phyloP scores from a whole-genome alignment of 2,329 filamentous ascomycete genomes.

The Pseudopithomyces chartarum region DNA sequence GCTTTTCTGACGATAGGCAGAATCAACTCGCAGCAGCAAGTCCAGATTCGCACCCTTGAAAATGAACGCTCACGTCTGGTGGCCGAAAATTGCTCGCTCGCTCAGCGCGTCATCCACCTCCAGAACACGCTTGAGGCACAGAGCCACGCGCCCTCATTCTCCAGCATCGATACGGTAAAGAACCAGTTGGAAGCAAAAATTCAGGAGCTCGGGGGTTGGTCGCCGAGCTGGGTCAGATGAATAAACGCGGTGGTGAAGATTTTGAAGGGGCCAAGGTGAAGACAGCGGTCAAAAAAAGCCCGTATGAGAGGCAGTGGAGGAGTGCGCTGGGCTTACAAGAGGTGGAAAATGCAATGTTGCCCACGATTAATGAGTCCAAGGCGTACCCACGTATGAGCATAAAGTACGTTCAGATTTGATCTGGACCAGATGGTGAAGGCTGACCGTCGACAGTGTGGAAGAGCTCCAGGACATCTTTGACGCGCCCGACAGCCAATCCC shows the following conservation, averaged over 20 bases:
- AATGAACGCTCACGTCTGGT: constrained; percentile 75
- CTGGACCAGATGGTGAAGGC: constrained; percentile 2
- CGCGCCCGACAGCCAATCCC: constrained; percentile 64
- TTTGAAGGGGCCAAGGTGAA: constrained; percentile 55
- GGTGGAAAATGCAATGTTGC: constrained; percentile 61
- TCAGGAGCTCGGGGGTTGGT: constrained; percentile 72
- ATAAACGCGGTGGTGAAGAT: constrained; percentile 25
- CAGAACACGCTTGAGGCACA: constrained; percentile 70
- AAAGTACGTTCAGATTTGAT: constrained; percentile 58
- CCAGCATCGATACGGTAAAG: constrained; percentile 72
- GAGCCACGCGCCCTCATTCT: constrained; percentile 62
- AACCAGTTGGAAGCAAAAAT: constrained; percentile 74
- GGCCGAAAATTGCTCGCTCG: constrained; percentile 77
- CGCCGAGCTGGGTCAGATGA: constrained; percentile 61
- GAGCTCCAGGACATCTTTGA: constrained; percentile 61
- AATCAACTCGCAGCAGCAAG: constrained; percentile 76
- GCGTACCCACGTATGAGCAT: constrained; percentile 69
- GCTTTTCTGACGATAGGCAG: constrained; percentile 44
- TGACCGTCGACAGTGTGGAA: constrained; percentile 55
- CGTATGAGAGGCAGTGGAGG: constrained; percentile 61
- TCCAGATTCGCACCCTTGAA: constrained; percentile 77
- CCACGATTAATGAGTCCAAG: constrained; percentile 73
- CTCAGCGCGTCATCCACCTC: constrained; percentile 71
- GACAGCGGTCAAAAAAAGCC: constrained; percentile 51
- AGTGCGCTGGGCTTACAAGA: constrained; percentile 50